These are phyloP conservation scores for Botrytis fabae DNA, from an alignment of 2,329 filamentous ascomycete genomes.

Conservation along the genomic window DNA sequence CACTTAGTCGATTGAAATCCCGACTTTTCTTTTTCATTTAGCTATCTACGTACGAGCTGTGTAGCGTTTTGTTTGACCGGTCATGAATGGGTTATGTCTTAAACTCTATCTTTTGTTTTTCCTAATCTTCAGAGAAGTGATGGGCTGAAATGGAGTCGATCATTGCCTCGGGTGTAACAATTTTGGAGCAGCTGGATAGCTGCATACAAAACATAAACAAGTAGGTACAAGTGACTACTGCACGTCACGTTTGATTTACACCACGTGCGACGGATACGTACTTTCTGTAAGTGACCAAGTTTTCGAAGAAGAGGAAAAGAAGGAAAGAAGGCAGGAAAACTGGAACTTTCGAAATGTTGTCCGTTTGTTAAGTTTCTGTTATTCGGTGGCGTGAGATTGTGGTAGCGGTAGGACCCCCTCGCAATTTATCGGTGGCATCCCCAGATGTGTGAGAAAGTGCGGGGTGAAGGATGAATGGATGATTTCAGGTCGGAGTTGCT, in stretches of 20 bases:
- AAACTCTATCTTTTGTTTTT: neutral
- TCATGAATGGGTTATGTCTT: neutral
- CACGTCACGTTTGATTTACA: constrained; percentile 21
- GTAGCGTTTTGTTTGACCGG: neutral
- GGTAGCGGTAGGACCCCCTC: neutral
- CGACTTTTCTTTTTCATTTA: neutral
- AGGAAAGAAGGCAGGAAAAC: neutral
- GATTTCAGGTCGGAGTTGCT: neutral
- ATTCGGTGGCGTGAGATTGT: neutral
- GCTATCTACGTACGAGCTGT: neutral
- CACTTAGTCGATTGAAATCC: no score
- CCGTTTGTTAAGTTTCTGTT: neutral
- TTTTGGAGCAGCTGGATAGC: constrained; percentile 1
- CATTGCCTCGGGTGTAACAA: constrained; percentile 4
- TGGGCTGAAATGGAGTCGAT: constrained; percentile 4
- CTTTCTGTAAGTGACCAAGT: constrained; percentile 13
- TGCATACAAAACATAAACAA: constrained; percentile 14
- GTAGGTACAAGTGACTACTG: constrained; percentile 15
- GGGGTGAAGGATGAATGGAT: neutral
- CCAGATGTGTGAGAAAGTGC: constrained; percentile 6
- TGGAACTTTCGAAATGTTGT: neutral
- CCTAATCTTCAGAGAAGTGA: neutral
- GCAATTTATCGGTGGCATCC: neutral
- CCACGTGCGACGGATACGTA: constrained; percentile 20
- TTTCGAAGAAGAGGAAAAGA: neutral